Evolutionary conservation across 169 alveolate genomes (phyloP).

Genomic region (Plasmodium billcollinsi): DNA sequence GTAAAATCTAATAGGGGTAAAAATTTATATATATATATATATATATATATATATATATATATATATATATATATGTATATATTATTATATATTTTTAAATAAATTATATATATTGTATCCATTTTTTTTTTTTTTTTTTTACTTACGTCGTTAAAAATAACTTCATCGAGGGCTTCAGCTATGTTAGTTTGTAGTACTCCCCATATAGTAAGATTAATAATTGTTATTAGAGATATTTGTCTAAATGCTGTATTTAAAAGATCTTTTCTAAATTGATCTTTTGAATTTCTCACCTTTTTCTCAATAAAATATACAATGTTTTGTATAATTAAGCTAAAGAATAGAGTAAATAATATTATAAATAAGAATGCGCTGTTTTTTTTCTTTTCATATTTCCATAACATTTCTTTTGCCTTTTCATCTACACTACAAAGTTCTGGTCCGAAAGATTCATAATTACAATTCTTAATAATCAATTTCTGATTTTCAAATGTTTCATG

Average conservation of each 20-base stretch:
- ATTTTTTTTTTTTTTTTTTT: neutral
- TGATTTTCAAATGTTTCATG: slow-evolving; percentile 74
- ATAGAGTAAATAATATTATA: slow-evolving; percentile 79
- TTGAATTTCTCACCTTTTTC: slow-evolving; percentile 79
- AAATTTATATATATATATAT: neutral
- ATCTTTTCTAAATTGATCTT: slow-evolving; percentile 86
- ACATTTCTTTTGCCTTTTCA: slow-evolving; percentile 78
- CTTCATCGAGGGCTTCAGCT: slow-evolving; percentile 84
- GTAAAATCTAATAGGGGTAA: slow-evolving; percentile 39
- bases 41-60: neutral
- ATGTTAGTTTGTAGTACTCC: slow-evolving; percentile 87
- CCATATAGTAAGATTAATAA: slow-evolving; percentile 87
- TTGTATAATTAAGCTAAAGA: slow-evolving; percentile 80
- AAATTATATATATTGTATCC: too few species aligned
- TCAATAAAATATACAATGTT: slow-evolving; percentile 77
- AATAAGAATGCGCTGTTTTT: slow-evolving; percentile 78
- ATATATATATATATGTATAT: neutral
- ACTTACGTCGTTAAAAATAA: slow-evolving; percentile 82
- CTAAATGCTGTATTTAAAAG: slow-evolving; percentile 87
- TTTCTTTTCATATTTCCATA: slow-evolving; percentile 78
- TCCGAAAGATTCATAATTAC: slow-evolving; percentile 83
- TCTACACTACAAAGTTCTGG: slow-evolving; percentile 82
- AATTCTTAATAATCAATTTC: slow-evolving; percentile 72
- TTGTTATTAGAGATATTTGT: slow-evolving; percentile 87
- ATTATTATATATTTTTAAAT: too few species aligned